Conservation (phyloP, 2,329 filamentous ascomycete species). For the Alternaria ethzedia region DNA sequence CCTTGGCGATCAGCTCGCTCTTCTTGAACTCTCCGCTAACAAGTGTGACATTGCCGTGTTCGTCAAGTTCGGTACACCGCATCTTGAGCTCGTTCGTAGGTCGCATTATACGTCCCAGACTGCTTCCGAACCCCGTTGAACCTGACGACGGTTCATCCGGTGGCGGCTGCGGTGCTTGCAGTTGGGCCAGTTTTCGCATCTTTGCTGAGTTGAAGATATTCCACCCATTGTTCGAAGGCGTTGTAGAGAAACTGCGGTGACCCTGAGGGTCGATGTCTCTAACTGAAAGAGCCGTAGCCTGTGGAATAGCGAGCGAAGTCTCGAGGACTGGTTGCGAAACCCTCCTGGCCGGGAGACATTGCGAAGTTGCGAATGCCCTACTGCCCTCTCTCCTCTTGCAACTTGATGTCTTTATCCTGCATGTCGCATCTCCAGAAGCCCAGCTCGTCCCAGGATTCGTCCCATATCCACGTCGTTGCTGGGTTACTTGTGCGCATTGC, state of each 20-base stretch:
- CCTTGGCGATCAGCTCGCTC: constrained; percentile 93
- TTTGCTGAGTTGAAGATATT: constrained; percentile 37
- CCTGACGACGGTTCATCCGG: constrained; percentile 61
- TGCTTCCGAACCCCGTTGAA: constrained; percentile 50
- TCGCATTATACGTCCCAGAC: constrained; percentile 74
- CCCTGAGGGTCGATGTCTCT: not conserved
- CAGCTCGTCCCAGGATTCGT: constrained; percentile 7
- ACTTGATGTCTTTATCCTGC: not conserved
- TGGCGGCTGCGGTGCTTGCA: constrained; percentile 64
- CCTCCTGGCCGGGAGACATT: constrained; percentile 2
- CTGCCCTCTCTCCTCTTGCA: not conserved
- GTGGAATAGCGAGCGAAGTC: not conserved
- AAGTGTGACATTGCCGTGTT: constrained; percentile 87
- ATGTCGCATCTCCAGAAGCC: not conserved
- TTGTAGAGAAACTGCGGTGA: constrained; percentile 17
- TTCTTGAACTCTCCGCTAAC: constrained; percentile 98
- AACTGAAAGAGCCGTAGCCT: not conserved
- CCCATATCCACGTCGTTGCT: constrained; percentile 23
- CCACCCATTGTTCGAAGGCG: constrained; percentile 24
- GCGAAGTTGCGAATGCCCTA: constrained; percentile 11
- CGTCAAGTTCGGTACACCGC: constrained; percentile 93
- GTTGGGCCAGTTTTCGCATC: constrained; percentile 52
- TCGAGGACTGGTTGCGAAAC: not conserved
- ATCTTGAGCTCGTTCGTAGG: constrained; percentile 83
- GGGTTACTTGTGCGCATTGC: constrained; percentile 29